phyloP scores from a whole-genome alignment of 208 protist species.

The Kentomonas sorsogonicus region DNA sequence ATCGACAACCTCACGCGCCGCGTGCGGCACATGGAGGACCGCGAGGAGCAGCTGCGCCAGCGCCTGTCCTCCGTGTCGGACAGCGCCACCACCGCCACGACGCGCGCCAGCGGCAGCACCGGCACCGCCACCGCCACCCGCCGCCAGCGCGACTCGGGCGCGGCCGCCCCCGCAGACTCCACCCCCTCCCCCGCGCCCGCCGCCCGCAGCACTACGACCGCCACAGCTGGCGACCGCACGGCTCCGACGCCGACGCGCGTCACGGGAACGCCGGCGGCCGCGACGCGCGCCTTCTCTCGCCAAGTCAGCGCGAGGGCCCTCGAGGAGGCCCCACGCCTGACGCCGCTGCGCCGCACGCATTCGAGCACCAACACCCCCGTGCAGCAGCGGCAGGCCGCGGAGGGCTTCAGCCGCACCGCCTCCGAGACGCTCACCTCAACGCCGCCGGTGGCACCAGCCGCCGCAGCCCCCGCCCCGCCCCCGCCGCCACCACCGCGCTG shows the following conservation, averaged over 20 bases:
- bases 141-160: not conserved
- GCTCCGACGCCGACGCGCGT: not conserved
- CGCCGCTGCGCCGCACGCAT: conserved; percentile 16
- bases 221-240: no score
- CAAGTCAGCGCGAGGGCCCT: not conserved
- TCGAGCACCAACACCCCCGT: conserved; percentile 21
- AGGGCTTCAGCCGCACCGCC: no score
- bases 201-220: no score
- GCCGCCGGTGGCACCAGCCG: not conserved
- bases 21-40: conserved; percentile 40
- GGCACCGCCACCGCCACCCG: not conserved
- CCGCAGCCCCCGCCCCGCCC: no score
- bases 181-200: conserved; percentile 1
- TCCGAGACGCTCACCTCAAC: not conserved
- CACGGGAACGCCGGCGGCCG: not conserved
- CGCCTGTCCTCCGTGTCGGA: not conserved
- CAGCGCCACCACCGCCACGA: not conserved
- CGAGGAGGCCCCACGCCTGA: conserved; percentile 15
- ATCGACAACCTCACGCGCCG: conserved; percentile 44
- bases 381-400: no score
- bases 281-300: conserved; percentile 2
- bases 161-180: no score
- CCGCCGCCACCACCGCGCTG: no score
- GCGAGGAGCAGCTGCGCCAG: conserved; percentile 24
- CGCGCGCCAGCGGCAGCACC: not conserved